These are phyloP conservation scores for Mortierella sp. DNA, from an alignment of 371 early-diverging fungal species.

Conservation along the genomic window DNA sequence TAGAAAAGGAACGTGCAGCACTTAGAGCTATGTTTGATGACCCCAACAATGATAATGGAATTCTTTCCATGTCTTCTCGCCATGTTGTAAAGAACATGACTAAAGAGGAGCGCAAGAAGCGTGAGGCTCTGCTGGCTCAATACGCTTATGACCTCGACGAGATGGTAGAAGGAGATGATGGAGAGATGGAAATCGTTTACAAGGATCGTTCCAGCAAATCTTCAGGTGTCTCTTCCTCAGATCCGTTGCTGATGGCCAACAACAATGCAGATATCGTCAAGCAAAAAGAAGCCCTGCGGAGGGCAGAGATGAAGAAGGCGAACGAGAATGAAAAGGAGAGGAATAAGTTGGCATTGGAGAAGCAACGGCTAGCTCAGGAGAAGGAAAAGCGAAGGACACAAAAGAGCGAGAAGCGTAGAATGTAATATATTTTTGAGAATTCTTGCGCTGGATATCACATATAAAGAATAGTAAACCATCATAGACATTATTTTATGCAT, in stretches of 20 bases:
- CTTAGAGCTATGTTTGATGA: conserved; percentile 25
- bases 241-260: conserved; percentile 62
- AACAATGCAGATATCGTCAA: conserved; percentile 64
- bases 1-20: conserved; percentile 45
- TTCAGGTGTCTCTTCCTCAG: conserved; percentile 24
- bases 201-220: conserved; percentile 44
- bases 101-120: conserved; percentile 65
- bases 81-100: conserved; percentile 57
- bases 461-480: not conserved
- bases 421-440: conserved; percentile 46
- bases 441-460: too few relatives aligned
- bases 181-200: conserved; percentile 53
- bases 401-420: conserved; percentile 67
- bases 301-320: conserved; percentile 67
- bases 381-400: conserved; percentile 65
- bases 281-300: conserved; percentile 63
- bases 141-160: conserved; percentile 68
- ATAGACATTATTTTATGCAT: too few relatives aligned
- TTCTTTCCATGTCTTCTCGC: conserved; percentile 48
- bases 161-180: conserved; percentile 52
- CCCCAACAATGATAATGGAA: conserved; percentile 24
- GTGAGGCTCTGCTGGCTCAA: conserved; percentile 64
- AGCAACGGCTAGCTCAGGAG: conserved; percentile 65
- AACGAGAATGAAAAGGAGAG: conserved; percentile 68
- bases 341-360: conserved; percentile 64